phyloP scores from a whole-genome alignment of 2,329 filamentous ascomycete genomes.

The Coniochaeta pulveracea region DNA sequence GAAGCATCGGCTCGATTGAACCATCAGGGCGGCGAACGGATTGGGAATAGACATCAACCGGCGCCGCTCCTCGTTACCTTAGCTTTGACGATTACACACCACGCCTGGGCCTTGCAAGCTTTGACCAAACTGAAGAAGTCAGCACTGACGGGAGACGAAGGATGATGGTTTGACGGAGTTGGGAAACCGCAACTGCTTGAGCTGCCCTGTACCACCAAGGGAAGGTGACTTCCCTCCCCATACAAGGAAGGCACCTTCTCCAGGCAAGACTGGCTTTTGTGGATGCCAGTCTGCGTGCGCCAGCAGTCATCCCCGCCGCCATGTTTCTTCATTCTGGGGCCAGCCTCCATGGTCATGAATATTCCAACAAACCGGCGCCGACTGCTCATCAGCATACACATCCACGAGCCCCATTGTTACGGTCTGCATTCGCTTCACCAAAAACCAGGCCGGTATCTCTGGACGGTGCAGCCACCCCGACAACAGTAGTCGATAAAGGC shows the following conservation, averaged over 20 bases:
- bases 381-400: constrained; percentile 19
- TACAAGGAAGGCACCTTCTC: background rate
- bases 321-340: constrained; percentile 52
- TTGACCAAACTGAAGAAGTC: too few species aligned
- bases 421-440: constrained; percentile 26
- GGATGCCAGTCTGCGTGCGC: constrained; percentile 2
- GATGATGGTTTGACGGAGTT: too few species aligned
- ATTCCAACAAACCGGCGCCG: constrained; percentile 27
- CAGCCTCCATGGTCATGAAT: constrained; percentile 49
- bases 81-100: too few species aligned
- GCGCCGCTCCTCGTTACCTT: too few species aligned
- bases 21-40: too few species aligned
- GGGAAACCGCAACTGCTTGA: too few species aligned
- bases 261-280: background rate
- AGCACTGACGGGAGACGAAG: too few species aligned
- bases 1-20: too few species aligned
- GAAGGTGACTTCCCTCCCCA: too few species aligned
- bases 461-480: constrained; percentile 3
- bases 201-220: too few species aligned
- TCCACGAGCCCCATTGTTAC: constrained; percentile 27
- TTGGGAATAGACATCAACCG: too few species aligned
- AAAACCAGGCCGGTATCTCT: constrained; percentile 13
- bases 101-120: too few species aligned
- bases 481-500: constrained; percentile 5
- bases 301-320: constrained; percentile 11